A percentile compares a stretch with the other conserved stretches of the same genome.
Evolutionary conservation across 1,284 basidiomycete species (phyloP).

Genomic region (Papiliotrema fonsecae): DNA sequence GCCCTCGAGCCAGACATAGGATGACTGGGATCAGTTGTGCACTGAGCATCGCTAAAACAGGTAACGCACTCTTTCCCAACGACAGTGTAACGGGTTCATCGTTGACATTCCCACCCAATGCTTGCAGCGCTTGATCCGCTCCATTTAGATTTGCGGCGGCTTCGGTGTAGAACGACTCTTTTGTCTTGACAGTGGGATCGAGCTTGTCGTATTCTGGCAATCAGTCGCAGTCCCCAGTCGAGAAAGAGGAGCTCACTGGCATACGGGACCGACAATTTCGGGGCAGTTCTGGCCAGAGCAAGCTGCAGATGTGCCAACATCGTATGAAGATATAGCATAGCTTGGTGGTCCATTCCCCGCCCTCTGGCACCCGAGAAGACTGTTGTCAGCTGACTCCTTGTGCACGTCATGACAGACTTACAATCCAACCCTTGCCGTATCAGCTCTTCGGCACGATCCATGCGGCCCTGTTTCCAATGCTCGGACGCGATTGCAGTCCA

Average conservation of each 20-base stretch:
- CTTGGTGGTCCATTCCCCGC: conserved; percentile 46
- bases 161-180: conserved; percentile 61
- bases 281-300: conserved; percentile 69
- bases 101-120: conserved; percentile 23
- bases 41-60: not conserved
- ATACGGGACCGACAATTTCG: conserved; percentile 66
- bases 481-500: conserved; percentile 48
- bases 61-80: conserved; percentile 24
- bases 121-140: conserved; percentile 62
- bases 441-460: conserved; percentile 39
- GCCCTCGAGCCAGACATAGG: conserved; percentile 70
- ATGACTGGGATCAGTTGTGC: conserved; percentile 54
- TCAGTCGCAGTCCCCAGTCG: conserved; percentile 13
- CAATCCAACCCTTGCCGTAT: conserved; percentile 41
- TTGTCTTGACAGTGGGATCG: conserved; percentile 55
- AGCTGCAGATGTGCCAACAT: conserved; percentile 78
- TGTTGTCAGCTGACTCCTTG: conserved; percentile 6
- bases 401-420: conserved; percentile 18
- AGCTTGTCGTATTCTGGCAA: conserved; percentile 64
- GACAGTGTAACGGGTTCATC: conserved; percentile 40
- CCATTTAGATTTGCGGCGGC: conserved; percentile 67
- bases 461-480: conserved; percentile 41
- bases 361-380: conserved; percentile 28
- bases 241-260: conserved; percentile 57
- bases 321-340: conserved; percentile 60